Conservation (phyloP, 108 stramenopile species). For the Pseudonitzschia multiseries region DNA sequence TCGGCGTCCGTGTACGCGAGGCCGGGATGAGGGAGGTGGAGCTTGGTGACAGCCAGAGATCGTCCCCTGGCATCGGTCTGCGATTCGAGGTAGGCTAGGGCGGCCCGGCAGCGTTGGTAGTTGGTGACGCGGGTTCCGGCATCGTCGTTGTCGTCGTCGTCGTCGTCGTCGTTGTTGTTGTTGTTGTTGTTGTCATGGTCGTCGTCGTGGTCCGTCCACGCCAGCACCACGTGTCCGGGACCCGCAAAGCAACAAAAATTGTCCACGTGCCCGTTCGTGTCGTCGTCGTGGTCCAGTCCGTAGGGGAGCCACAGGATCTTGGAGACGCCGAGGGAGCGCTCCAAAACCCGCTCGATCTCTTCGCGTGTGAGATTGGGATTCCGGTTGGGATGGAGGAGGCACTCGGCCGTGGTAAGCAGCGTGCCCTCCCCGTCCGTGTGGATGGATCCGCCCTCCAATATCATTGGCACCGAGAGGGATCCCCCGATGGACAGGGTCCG, state of each 20-base stretch:
- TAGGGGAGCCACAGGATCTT: constrained; percentile 70
- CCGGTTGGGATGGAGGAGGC: constrained; percentile 66
- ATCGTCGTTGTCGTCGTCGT: constrained; percentile 6
- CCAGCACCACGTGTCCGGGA: constrained; percentile 68
- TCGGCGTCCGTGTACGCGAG: constrained; percentile 46
- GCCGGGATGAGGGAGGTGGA: constrained; percentile 40
- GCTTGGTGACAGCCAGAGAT: constrained; percentile 39
- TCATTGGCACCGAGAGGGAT: constrained; percentile 30
- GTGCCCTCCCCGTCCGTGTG: constrained; percentile 84
- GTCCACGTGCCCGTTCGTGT: constrained; percentile 83
- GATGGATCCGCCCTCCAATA: constrained; percentile 69
- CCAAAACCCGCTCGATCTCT: constrained; percentile 48
- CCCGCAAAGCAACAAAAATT: constrained; percentile 67
- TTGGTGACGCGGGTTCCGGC: constrained; percentile 34
- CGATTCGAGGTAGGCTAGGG: constrained; percentile 38
- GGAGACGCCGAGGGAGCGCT: constrained; percentile 39
- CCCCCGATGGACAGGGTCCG: not conserved
- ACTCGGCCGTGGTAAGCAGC: constrained; percentile 72
- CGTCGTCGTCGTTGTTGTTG: constrained; percentile 14
- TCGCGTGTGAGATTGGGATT: constrained; percentile 53
- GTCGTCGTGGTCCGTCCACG: constrained; percentile 57
- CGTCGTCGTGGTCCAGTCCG: constrained; percentile 59
- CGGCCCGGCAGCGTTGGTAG: constrained; percentile 48
- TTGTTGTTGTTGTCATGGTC: not conserved
- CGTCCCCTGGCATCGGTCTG: constrained; percentile 52